These are phyloP conservation scores for Pisolithus thermaeus DNA, from an alignment of 1,284 basidiomycete genomes.

Conservation along the genomic window DNA sequence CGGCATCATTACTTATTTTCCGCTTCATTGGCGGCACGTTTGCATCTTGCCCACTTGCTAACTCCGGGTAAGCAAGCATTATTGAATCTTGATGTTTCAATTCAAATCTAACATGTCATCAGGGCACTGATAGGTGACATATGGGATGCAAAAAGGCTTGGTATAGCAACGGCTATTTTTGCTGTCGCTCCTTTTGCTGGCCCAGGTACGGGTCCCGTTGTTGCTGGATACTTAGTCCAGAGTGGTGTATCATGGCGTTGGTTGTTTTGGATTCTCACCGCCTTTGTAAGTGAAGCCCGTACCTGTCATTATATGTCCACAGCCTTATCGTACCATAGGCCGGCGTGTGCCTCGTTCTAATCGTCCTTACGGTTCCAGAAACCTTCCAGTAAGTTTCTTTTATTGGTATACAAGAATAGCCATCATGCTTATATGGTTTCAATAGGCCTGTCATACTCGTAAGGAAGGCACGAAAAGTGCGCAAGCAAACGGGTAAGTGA, in stretches of 20 bases:
- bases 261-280: slow-evolving; percentile 71
- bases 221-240: slow-evolving; percentile 51
- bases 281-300: slow-evolving; percentile 46
- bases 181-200: slow-evolving; percentile 75
- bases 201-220: slow-evolving; percentile 59
- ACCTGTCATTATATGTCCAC: not conserved
- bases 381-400: slow-evolving; percentile 46
- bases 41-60: slow-evolving; percentile 37
- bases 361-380: slow-evolving; percentile 71
- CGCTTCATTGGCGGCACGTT: slow-evolving; percentile 63
- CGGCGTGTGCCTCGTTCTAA: slow-evolving; percentile 40
- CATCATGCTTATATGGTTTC: not conserved
- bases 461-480: slow-evolving; percentile 35
- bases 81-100: too few species aligned
- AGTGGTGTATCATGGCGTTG: slow-evolving; percentile 59
- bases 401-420: too few species aligned
- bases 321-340: slow-evolving; percentile 26
- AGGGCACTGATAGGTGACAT: slow-evolving; percentile 54
- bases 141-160: slow-evolving; percentile 68
- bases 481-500: slow-evolving; percentile 58
- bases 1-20: slow-evolving; percentile 54
- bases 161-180: slow-evolving; percentile 66
- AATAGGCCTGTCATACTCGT: slow-evolving; percentile 51
- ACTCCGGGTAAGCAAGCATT: slow-evolving; percentile 40
- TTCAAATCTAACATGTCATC: not conserved